Evolutionary conservation across 768 basidiomycete genomes (phyloP), one percentile per base, ranked within the genome.

Genomic region (Xanthoconium stramineum): DNA sequence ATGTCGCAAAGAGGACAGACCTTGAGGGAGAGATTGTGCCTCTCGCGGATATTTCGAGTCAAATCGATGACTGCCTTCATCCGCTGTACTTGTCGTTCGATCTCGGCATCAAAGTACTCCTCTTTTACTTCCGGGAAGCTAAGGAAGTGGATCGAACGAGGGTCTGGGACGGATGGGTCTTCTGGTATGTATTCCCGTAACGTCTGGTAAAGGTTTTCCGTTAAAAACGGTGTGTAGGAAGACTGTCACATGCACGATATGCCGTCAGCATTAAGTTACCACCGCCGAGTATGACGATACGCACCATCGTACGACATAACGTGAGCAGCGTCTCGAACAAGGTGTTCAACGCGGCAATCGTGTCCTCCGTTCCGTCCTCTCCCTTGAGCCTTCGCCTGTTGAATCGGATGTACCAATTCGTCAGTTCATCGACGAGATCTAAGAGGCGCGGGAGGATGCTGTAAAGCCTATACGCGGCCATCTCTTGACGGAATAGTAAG

Each of bases 401-500:
- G 78, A 98, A 98, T 47, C 97, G 93, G 69, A 99, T 98, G 74
- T 99, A 99, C 94, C 95, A 98, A 70, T 99, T 99, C 20, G 97
- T 99, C 56, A 98, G 80, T 72, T 98, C 97, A 62, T 96, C 93
- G 32, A 99, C 82, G 55, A 99, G 85, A 60, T 91, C 89, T 56
- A 98, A 78, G 40, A 98, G 78, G 35, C 93, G 85, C n/a, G 94
- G 94, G 59, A 98, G 93, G 76, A 99, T 90, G 60, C 94, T 98
- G 75, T 98, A 98, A 14, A 99, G 82, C 60, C 95, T 83, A 74
- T 99, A 99, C 17, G 94, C 93, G 13, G 89, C 88, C 97, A 98
- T 99, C 76, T 99, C 96, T 67, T 88, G 79, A 57, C 85, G 84
- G 56, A 99, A 95, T 53, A 94, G 78, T 66, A 84, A 82, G 77